phyloP scores from a whole-genome alignment of 2,329 filamentous ascomycete species.

The Aureobasidium musti region DNA sequence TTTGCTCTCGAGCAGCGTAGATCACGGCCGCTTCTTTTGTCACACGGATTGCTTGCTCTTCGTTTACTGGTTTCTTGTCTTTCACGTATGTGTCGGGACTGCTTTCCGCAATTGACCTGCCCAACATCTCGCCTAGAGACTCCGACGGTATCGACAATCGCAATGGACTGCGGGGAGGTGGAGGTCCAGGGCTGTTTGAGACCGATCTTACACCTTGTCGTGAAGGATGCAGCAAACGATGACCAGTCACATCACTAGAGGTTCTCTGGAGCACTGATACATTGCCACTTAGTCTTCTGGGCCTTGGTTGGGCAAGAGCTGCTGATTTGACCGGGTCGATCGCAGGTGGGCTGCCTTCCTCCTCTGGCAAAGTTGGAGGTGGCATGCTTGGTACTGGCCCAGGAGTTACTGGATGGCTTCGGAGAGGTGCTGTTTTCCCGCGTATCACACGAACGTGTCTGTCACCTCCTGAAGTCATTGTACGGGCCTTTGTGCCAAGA shows the following conservation, averaged over 20 bases:
- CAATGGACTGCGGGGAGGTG: slow-evolving; percentile 41
- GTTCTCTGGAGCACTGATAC: slow-evolving; percentile 38
- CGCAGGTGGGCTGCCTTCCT: background rate
- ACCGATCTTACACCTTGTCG: slow-evolving; percentile 32
- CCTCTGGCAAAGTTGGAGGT: slow-evolving; percentile 22
- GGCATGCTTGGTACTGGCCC: slow-evolving; percentile 37
- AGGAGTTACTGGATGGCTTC: slow-evolving; percentile 23
- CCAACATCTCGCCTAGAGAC: slow-evolving; percentile 20
- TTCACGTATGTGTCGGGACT: background rate
- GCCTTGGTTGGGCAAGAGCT: slow-evolving; percentile 26
- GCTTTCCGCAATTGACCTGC: background rate
- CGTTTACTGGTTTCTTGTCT: background rate
- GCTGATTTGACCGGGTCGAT: slow-evolving; percentile 1
- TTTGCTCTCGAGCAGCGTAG: slow-evolving; percentile 13
- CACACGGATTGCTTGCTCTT: slow-evolving; percentile 14
- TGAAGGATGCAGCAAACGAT: slow-evolving; percentile 29
- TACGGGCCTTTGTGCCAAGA: slow-evolving; percentile 12
- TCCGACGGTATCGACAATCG: slow-evolving; percentile 31
- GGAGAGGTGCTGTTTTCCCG: slow-evolving; percentile 25
- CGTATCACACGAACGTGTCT: slow-evolving; percentile 20
- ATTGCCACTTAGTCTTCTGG: slow-evolving; percentile 38
- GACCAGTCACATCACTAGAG: slow-evolving; percentile 38
- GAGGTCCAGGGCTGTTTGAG: slow-evolving; percentile 41
- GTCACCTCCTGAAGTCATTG: background rate
- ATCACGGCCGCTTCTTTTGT: slow-evolving; percentile 23